Conservation (phyloP, 139 green algal species). For the Chara braunii region DNA sequence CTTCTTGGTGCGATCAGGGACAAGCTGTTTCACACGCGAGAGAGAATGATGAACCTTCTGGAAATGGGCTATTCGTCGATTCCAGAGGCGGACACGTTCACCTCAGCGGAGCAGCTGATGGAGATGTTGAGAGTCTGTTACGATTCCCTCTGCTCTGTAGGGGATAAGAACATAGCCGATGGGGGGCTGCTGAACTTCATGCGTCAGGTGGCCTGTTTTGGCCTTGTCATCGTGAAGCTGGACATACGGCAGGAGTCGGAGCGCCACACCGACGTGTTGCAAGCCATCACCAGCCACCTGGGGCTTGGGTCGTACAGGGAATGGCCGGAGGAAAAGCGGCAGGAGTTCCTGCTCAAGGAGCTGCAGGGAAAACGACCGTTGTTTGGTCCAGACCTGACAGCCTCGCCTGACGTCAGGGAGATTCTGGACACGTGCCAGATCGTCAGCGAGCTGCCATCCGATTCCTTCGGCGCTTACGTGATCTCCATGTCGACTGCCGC, state of each 20-base stretch:
- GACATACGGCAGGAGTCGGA: slow-evolving; percentile 86
- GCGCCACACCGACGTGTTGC: slow-evolving; percentile 73
- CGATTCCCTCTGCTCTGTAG: slow-evolving; percentile 75
- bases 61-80: slow-evolving; percentile 1
- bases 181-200: slow-evolving; percentile 85
- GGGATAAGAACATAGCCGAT: slow-evolving; percentile 76
- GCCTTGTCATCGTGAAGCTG: slow-evolving; percentile 84
- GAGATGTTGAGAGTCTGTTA: slow-evolving; percentile 75
- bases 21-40: slow-evolving; percentile 75
- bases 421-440: slow-evolving; percentile 70
- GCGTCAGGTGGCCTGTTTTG: slow-evolving; percentile 52
- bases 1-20: slow-evolving; percentile 77
- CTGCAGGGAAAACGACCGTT: slow-evolving; percentile 73
- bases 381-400: slow-evolving; percentile 70
- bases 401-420: slow-evolving; percentile 68
- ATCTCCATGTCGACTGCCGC: slow-evolving; percentile 78
- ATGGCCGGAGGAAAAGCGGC: slow-evolving; percentile 79
- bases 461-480: slow-evolving; percentile 81
- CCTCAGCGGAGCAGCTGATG: slow-evolving; percentile 59
- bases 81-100: slow-evolving; percentile 33
- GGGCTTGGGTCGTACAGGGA: slow-evolving; percentile 69
- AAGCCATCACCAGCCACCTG: slow-evolving; percentile 79
- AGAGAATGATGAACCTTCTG: slow-evolving; percentile 65
- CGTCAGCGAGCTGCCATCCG: slow-evolving; percentile 17
- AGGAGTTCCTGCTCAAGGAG: slow-evolving; percentile 71